phyloP scores from a whole-genome alignment of 768 basidiomycete genomes.

The Phylloporus scabripes region DNA sequence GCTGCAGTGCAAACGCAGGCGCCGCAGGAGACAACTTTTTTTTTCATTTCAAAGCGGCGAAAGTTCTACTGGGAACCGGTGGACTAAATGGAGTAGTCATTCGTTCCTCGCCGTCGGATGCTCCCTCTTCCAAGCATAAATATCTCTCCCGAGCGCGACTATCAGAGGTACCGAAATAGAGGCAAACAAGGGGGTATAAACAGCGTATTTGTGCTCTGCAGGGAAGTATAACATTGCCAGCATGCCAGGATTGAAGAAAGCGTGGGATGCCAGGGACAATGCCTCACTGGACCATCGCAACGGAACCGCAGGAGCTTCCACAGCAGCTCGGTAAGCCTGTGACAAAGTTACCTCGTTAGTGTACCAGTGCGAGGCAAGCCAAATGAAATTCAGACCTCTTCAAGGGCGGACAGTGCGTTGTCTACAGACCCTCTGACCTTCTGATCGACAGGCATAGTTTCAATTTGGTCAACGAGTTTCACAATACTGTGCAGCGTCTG shows the following conservation, averaged over 20 bases:
- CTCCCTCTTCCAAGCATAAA: slow-evolving; percentile 52
- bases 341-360: slow-evolving; percentile 10
- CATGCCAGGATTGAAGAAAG: slow-evolving; percentile 98
- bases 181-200: slow-evolving; percentile 93
- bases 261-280: slow-evolving; percentile 63
- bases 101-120: slow-evolving; percentile 8
- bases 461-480: slow-evolving; percentile 77
- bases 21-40: slow-evolving; percentile 5
- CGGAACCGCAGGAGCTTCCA: slow-evolving; percentile 28
- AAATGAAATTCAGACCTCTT: slow-evolving; percentile 47
- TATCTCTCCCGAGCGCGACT: slow-evolving; percentile 67
- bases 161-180: slow-evolving; percentile 81
- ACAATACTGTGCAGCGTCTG: slow-evolving; percentile 81
- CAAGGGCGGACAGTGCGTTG: slow-evolving; percentile 63
- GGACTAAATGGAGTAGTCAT: slow-evolving; percentile 8
- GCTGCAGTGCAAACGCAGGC: slow-evolving; percentile 9
- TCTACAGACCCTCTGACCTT: slow-evolving; percentile 71
- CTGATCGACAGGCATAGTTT: slow-evolving; percentile 86
- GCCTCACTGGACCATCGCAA: slow-evolving; percentile 61
- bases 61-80: slow-evolving; percentile 7
- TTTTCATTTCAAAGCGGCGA: slow-evolving; percentile 5
- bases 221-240: slow-evolving; percentile 95
- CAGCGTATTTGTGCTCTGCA: slow-evolving; percentile 94
- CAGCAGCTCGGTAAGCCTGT: slow-evolving; percentile 21
- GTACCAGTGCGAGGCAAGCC: not conserved